phyloP scores from a whole-genome alignment of 2,329 filamentous ascomycete genomes.

The Fusarium sp. region DNA sequence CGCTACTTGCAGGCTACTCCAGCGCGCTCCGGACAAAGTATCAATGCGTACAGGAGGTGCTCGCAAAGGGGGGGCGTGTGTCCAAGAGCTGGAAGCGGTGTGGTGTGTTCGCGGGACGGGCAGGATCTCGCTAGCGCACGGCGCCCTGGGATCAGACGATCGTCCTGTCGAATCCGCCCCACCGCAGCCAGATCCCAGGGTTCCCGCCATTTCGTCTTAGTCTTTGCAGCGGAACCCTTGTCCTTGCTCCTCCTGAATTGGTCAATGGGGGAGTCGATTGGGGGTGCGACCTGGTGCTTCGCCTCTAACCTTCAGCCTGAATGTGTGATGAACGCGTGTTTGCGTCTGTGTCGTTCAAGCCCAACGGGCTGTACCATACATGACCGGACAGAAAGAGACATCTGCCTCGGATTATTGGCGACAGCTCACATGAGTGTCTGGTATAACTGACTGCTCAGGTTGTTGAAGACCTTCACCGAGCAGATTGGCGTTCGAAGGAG shows the following conservation, averaged over 20 bases:
- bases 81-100: slow-evolving; percentile 27
- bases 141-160: slow-evolving; percentile 46
- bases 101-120: slow-evolving; percentile 47
- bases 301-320: slow-evolving; percentile 34
- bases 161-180: slow-evolving; percentile 43
- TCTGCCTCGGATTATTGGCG: slow-evolving; percentile 27
- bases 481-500: slow-evolving; percentile 28
- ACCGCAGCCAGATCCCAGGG: slow-evolving; percentile 47
- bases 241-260: slow-evolving; percentile 36
- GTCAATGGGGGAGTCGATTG: slow-evolving; percentile 7
- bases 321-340: slow-evolving; percentile 6
- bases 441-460: slow-evolving; percentile 32
- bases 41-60: not conserved
- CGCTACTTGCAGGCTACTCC: slow-evolving; percentile 12
- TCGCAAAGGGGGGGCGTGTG: slow-evolving; percentile 26
- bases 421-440: slow-evolving; percentile 28
- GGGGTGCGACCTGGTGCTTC: slow-evolving; percentile 21
- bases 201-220: slow-evolving; percentile 42
- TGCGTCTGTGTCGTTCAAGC: slow-evolving; percentile 5
- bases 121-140: slow-evolving; percentile 46
- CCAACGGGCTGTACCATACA: not conserved
- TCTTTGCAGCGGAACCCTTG: slow-evolving; percentile 28
- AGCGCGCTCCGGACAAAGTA: slow-evolving; percentile 8
- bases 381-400: not conserved
- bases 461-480: slow-evolving; percentile 34